A percentile compares a stretch with the other conserved stretches of the same genome.
Evolutionary conservation across 1,139 yeast genomes (phyloP).

Genomic region (Pneumocystis jirovecii): DNA sequence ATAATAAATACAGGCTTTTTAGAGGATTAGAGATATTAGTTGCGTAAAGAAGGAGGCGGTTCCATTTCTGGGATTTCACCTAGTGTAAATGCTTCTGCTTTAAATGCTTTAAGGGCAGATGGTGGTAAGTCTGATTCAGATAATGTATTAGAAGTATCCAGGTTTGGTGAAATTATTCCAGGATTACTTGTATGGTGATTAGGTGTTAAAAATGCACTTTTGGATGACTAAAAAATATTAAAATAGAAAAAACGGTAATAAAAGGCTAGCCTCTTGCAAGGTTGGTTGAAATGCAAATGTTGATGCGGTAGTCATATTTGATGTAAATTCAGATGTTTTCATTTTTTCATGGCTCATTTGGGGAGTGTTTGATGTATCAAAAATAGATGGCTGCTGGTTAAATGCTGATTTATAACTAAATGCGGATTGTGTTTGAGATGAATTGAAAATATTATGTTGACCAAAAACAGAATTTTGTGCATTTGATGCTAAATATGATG

Average conservation of each 20-base stretch:
- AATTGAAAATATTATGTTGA: not conserved
- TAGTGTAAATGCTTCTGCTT: slow-evolving; percentile 36
- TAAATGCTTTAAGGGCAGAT: slow-evolving; percentile 36
- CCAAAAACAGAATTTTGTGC: not conserved
- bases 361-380: not conserved
- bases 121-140: slow-evolving; percentile 30
- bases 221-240: not conserved
- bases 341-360: not conserved
- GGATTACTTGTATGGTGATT: not conserved
- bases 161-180: not conserved
- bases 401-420: not conserved
- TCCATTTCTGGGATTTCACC: slow-evolving; percentile 68
- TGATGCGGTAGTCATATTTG: not conserved
- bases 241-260: not conserved
- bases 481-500: not conserved
- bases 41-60: slow-evolving; percentile 39
- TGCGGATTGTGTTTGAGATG: not conserved
- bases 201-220: not conserved
- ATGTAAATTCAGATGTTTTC: not conserved
- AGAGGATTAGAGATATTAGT: slow-evolving; percentile 17
- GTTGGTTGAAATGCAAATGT: not conserved
- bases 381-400: not conserved
- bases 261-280: not conserved
- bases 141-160: not conserved
- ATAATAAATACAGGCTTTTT: not conserved